Conservation (phyloP, 139 green algal genomes). For the Chlamydomonas schloesseri region DNA sequence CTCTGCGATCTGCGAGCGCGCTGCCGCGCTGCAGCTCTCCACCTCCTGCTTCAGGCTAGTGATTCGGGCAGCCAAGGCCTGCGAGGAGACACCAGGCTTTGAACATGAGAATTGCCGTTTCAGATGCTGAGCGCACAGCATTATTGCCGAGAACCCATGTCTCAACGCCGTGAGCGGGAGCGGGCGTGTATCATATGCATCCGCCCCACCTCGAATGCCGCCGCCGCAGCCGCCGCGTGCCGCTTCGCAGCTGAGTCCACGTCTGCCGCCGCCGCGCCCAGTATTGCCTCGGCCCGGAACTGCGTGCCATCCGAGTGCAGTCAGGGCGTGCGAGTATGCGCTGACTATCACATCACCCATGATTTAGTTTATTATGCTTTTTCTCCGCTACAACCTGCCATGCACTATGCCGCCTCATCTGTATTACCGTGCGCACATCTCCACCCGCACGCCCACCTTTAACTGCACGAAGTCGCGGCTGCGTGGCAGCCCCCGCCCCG, state of each 20-base stretch:
- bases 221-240: neutral
- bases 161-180: too few relatives aligned
- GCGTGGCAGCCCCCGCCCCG: neutral
- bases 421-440: too few relatives aligned
- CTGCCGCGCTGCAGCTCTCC: neutral
- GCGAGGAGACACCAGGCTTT: neutral
- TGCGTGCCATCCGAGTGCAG: too few relatives aligned
- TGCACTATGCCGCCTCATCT: too few relatives aligned
- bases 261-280: neutral
- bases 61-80: neutral
- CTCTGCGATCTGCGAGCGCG: neutral
- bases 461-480: constrained; percentile 16
- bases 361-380: too few relatives aligned
- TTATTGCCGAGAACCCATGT: too few relatives aligned
- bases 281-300: neutral
- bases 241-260: neutral
- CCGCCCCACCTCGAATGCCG: constrained; percentile 16
- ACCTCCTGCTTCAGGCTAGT: neutral
- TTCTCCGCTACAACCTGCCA: too few relatives aligned
- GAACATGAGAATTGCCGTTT: too few relatives aligned
- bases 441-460: neutral
- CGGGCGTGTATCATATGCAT: too few relatives aligned
- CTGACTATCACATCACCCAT: too few relatives aligned
- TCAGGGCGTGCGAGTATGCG: too few relatives aligned
- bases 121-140: too few relatives aligned